These are phyloP conservation scores for Solanum appendiculatum DNA, from an alignment of 257 asterid genomes.

Conservation along the genomic window DNA sequence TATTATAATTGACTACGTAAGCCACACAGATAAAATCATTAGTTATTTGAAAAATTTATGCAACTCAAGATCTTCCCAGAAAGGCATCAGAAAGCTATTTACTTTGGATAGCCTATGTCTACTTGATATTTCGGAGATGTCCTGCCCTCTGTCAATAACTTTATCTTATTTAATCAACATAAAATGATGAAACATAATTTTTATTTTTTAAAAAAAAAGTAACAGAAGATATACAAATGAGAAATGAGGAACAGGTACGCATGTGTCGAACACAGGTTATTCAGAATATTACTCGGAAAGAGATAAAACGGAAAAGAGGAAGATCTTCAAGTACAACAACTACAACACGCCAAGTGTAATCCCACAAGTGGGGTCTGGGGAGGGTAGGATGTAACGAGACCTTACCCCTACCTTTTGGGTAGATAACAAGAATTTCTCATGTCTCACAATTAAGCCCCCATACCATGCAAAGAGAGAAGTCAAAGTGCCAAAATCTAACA, in stretches of 20 bases:
- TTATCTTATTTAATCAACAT: not conserved
- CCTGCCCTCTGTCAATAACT: not conserved
- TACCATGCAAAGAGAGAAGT: not conserved
- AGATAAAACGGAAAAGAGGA: not conserved
- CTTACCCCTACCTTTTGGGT: not conserved
- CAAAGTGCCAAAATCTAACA: not conserved
- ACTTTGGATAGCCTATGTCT: not conserved
- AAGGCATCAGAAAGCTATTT: not conserved
- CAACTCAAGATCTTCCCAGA: not conserved
- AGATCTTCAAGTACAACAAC: not conserved
- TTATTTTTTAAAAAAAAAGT: not conserved
- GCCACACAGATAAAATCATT: not conserved
- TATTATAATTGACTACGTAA: not conserved
- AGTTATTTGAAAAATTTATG: not conserved
- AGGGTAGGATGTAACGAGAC: not conserved
- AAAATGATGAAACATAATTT: not conserved
- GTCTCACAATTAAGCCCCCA: not conserved
- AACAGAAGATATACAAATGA: not conserved
- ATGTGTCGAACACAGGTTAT: not conserved
- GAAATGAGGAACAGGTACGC: not conserved
- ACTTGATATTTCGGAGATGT: not conserved
- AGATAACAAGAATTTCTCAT: not conserved
- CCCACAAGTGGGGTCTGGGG: not conserved
- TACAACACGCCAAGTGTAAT: not conserved
- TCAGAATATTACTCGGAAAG: not conserved